phyloP scores from a whole-genome alignment of 345 rosid genomes.

The Iberis pinnata region DNA sequence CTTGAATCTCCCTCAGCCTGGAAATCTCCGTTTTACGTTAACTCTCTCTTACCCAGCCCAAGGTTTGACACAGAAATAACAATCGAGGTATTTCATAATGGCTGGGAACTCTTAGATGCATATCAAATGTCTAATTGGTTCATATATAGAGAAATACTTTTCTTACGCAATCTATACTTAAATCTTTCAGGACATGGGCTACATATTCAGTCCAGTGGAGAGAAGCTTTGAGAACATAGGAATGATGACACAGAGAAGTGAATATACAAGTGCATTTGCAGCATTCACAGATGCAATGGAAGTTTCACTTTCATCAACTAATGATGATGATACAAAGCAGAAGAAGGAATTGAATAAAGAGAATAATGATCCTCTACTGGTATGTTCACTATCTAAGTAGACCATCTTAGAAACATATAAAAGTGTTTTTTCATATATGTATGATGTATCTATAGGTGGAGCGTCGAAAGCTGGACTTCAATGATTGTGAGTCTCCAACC shows the following conservation, averaged over 20 bases:
- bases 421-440: neutral
- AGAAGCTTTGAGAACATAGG: constrained; percentile 78
- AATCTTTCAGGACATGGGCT: constrained; percentile 67
- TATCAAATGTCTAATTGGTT: too few relatives aligned
- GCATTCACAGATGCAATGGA: constrained; percentile 85
- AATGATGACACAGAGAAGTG: constrained; percentile 69
- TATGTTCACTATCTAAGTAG: neutral
- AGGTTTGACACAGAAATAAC: constrained; percentile 77
- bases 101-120: too few relatives aligned
- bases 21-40: constrained; percentile 94
- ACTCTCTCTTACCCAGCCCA: constrained; percentile 74
- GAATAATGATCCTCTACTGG: constrained; percentile 30
- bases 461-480: constrained; percentile 79
- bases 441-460: constrained; percentile 45
- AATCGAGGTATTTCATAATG: constrained; percentile 54
- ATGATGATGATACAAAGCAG: constrained; percentile 45
- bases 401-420: neutral
- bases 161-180: neutral
- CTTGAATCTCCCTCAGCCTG: constrained; percentile 95
- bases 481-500: constrained; percentile 77
- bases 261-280: constrained; percentile 49
- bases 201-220: constrained; percentile 84
- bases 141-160: neutral
- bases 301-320: constrained; percentile 40
- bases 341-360: constrained; percentile 40